Percentiles rank a stretch among this genome's conserved stretches.
Evolutionary conservation across 495 filamentous ascomycete species (phyloP).

Genomic region (Tricharina praecox): DNA sequence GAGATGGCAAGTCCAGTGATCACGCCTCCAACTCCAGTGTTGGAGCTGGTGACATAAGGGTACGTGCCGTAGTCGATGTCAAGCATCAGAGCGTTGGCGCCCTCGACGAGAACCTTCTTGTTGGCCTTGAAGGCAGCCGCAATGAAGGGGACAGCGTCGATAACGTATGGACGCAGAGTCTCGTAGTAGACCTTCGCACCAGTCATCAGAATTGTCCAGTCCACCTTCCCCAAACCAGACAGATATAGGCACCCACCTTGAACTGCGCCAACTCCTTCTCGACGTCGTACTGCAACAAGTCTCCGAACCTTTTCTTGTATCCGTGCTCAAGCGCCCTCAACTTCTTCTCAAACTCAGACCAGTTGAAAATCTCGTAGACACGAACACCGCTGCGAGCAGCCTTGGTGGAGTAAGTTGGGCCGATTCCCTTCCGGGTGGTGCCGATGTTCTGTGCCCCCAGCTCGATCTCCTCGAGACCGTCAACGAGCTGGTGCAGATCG

Average conservation of each 20-base stretch:
- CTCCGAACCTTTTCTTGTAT: conserved; percentile 59
- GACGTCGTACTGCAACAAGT: conserved; percentile 59
- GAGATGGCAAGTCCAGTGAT: conserved; percentile 51
- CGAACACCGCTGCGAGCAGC: conserved; percentile 57
- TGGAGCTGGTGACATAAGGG: conserved; percentile 70
- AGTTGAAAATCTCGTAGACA: conserved; percentile 58
- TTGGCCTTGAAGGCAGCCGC: conserved; percentile 39
- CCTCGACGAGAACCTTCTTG: conserved; percentile 60
- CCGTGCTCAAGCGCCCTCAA: conserved; percentile 46
- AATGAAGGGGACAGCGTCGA: conserved; percentile 51
- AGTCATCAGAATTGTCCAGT: conserved; percentile 13
- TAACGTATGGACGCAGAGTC: conserved; percentile 47
- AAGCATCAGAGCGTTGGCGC: conserved; percentile 74
- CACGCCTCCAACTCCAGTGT: conserved; percentile 58
- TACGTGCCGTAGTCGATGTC: conserved; percentile 67
- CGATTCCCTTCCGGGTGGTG: conserved; percentile 49
- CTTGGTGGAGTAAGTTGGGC: conserved; percentile 71
- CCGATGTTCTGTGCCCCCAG: conserved; percentile 43
- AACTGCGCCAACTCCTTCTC: conserved; percentile 52
- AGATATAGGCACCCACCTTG: conserved; percentile 30
- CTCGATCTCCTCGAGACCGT: conserved; percentile 64
- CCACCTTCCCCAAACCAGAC: background rate
- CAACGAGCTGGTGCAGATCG: conserved; percentile 64
- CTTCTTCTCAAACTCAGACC: conserved; percentile 55
- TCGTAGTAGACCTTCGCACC: conserved; percentile 42